Evolutionary conservation across 1,284 basidiomycete genomes (phyloP), one percentile per base, ranked within the genome.

Genomic region (Marasmius fiardii): DNA sequence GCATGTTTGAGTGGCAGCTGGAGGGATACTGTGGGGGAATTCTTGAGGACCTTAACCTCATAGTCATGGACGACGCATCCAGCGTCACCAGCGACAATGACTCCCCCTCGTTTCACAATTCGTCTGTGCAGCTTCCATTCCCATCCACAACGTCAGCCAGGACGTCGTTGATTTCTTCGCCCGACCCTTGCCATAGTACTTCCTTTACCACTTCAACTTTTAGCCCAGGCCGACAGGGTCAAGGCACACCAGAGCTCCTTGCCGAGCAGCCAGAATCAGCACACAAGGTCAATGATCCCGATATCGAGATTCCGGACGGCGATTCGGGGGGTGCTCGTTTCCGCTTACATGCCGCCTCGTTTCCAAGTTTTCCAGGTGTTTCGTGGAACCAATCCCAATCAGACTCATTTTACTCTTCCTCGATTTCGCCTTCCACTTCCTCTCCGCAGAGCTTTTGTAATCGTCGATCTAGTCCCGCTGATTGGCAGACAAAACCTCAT

Each of bases 1-100:
- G 76, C 31, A 70, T 82, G 45, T 78, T 86, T 58, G 83, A 87
- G 62, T 87, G 84, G 63, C 85, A 86, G 66, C 71, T 87, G 44
- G 72, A 80, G 28, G 60, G 55, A 0, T 59, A 58, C 26, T 49
- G 52, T 20, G 52, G 44, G 23, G 55, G 45, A 21, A 41, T 56
- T 2, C 52, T 50, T 12, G 57, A 49, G 18, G 57, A 52, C 2
- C 11, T 54, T 3, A 47, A 56, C 35, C 52, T 56, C n/a, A 52
- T 54, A 31, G 51, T 57, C 18, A 49, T 59, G 37, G 53, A 54
- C 28, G 54, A 58, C n/a, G 31, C 51, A n/a, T 24, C 23, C 12
- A 28, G 23, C 16, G 12, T 6, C 16, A 11, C 45, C 28, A 31
- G 28, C 16, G 26, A 24, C 6, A 33, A 18, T 48, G 45, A 18